phyloP scores from a whole-genome alignment of 2,329 filamentous ascomycete species.

The Verticillium dahliae region DNA sequence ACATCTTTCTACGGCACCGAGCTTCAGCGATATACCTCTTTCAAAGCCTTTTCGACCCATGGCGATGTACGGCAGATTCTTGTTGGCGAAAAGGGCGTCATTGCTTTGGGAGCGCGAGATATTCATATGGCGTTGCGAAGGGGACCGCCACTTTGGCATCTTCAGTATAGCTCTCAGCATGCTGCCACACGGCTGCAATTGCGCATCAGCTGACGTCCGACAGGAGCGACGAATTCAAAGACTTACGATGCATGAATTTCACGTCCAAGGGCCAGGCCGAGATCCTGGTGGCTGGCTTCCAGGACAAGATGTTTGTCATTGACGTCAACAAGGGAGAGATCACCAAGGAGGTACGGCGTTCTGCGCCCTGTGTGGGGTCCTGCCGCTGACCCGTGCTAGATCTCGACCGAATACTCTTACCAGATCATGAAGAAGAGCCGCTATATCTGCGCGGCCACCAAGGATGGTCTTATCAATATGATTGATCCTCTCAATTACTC shows the following conservation, averaged over 20 bases:
- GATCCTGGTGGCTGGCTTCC: slow-evolving; percentile 80
- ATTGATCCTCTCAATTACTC: slow-evolving; percentile 73
- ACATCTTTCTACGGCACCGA: slow-evolving; percentile 83
- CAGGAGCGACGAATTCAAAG: slow-evolving; percentile 63
- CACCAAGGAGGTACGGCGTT: slow-evolving; percentile 49
- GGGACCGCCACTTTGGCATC: slow-evolving; percentile 82
- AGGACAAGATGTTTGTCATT: slow-evolving; percentile 76
- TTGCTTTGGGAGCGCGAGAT: slow-evolving; percentile 75
- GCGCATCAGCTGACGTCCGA: not conserved
- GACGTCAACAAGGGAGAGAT: slow-evolving; percentile 66
- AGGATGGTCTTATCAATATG: slow-evolving; percentile 75
- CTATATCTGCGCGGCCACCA: slow-evolving; percentile 87
- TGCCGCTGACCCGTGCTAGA: slow-evolving; percentile 34
- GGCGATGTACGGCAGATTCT: slow-evolving; percentile 82
- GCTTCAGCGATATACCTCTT: slow-evolving; percentile 84
- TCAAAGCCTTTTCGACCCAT: slow-evolving; percentile 71
- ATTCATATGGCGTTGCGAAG: slow-evolving; percentile 83
- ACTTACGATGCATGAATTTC: slow-evolving; percentile 92
- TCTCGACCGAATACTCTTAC: slow-evolving; percentile 70
- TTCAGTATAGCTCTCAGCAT: slow-evolving; percentile 48
- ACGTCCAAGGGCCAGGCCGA: slow-evolving; percentile 78
- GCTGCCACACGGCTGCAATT: not conserved
- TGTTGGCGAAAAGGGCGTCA: slow-evolving; percentile 83
- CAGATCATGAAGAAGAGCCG: slow-evolving; percentile 87
- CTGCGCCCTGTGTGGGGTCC: too few species aligned